Conservation (phyloP, 2,329 filamentous ascomycete species). For the Biscogniauxia marginata region DNA sequence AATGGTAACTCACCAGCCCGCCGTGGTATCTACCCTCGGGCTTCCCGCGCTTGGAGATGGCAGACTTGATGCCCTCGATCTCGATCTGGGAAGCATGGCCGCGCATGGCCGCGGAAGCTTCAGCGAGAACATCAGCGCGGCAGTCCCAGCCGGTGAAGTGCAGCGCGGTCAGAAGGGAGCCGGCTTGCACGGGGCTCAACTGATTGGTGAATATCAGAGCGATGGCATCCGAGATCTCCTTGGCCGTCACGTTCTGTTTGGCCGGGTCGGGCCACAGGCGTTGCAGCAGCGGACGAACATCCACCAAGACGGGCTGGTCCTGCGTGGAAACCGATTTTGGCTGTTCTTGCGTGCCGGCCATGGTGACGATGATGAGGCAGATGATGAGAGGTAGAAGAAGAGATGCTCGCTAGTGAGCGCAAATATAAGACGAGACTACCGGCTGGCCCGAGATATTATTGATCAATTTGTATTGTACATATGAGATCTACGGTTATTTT, state of each 20-base stretch:
- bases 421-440: too few species aligned
- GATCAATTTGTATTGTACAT: too few species aligned
- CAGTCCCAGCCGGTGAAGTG: conserved; percentile 89
- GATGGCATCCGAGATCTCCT: conserved; percentile 87
- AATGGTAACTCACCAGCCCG: conserved; percentile 68
- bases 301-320: conserved; percentile 35
- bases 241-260: conserved; percentile 58
- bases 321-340: conserved; percentile 16
- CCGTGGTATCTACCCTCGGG: conserved; percentile 75
- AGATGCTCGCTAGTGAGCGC: too few species aligned
- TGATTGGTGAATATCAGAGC: conserved; percentile 88
- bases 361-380: background rate
- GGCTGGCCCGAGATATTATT: too few species aligned
- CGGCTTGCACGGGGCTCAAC: conserved; percentile 83
- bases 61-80: conserved; percentile 54
- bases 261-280: conserved; percentile 64
- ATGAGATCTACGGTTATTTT: too few species aligned
- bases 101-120: conserved; percentile 82
- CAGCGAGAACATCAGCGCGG: conserved; percentile 79
- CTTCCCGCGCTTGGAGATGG: conserved; percentile 59
- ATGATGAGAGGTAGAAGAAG: background rate
- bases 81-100: conserved; percentile 74
- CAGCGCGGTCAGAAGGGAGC: conserved; percentile 82
- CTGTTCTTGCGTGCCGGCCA: conserved; percentile 9
- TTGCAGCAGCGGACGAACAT: conserved; percentile 71